phyloP scores from a whole-genome alignment of 2,329 filamentous ascomycete species.

The Pseudogymnoascus sp. region DNA sequence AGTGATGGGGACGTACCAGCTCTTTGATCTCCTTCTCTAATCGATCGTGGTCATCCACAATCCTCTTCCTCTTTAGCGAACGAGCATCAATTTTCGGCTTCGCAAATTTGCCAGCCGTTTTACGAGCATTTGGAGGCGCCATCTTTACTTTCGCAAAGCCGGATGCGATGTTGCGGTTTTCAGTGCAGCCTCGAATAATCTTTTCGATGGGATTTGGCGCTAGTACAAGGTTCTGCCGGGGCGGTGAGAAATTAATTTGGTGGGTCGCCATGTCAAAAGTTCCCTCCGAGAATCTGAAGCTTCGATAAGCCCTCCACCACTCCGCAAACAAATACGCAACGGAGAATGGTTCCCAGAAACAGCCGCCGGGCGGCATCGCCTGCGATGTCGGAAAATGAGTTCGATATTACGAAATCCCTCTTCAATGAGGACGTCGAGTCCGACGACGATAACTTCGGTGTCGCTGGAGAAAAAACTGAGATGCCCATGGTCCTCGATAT shows the following conservation, averaged over 20 bases:
- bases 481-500: slow-evolving; percentile 45
- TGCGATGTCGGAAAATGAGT: slow-evolving; percentile 77
- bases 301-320: slow-evolving; percentile 8
- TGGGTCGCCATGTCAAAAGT: slow-evolving; percentile 8
- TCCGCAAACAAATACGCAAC: slow-evolving; percentile 2
- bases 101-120: background rate
- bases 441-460: slow-evolving; percentile 35
- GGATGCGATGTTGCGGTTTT: slow-evolving; percentile 12
- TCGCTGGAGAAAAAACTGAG: slow-evolving; percentile 26
- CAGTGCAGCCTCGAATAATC: slow-evolving; percentile 10
- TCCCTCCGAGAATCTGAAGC: slow-evolving; percentile 6
- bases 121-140: slow-evolving; percentile 19
- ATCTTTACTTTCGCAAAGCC: slow-evolving; percentile 17
- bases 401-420: slow-evolving; percentile 78
- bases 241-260: slow-evolving; percentile 9
- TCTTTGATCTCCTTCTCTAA: slow-evolving; percentile 26
- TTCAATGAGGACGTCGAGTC: slow-evolving; percentile 55
- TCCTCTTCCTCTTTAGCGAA: slow-evolving; percentile 28
- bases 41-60: slow-evolving; percentile 25
- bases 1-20: slow-evolving; percentile 21
- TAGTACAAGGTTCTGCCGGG: background rate
- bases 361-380: slow-evolving; percentile 66
- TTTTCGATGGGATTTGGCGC: slow-evolving; percentile 13
- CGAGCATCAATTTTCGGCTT: slow-evolving; percentile 18
- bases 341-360: slow-evolving; percentile 7